Conservation (phyloP, 31 red algal genomes). For the Porphyra umbilicalis region DNA sequence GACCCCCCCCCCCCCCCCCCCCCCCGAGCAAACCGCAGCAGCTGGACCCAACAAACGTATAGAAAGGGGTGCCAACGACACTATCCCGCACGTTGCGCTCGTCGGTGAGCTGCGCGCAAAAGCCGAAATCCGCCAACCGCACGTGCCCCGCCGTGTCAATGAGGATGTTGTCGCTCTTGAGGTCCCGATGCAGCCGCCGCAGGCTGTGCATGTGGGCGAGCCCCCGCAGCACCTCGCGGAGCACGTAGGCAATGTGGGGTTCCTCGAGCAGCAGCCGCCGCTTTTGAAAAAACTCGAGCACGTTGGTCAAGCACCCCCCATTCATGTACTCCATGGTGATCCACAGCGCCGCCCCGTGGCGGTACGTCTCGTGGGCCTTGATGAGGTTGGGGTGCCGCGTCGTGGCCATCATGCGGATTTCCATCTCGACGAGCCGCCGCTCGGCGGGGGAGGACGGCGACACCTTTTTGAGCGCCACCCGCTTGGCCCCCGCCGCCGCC, state of each 20-base stretch:
- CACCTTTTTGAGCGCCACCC: constrained; percentile 88
- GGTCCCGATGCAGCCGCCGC: constrained; percentile 79
- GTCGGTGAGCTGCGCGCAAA: constrained; percentile 69
- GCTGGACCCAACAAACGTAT: background rate
- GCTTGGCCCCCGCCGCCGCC: background rate
- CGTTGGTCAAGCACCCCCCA: constrained; percentile 81
- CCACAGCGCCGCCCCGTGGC: constrained; percentile 62
- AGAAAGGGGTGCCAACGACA: constrained; percentile 84
- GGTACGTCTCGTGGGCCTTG: constrained; percentile 84
- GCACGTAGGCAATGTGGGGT: constrained; percentile 66
- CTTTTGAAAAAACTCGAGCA: constrained; percentile 62
- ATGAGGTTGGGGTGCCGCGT: constrained; percentile 88
- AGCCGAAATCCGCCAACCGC: constrained; percentile 94
- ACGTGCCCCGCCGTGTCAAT: constrained; percentile 33
- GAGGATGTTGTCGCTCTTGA: constrained; percentile 86
- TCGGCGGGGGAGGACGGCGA: constrained; percentile 47
- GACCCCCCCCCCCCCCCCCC: background rate
- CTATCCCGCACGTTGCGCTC: constrained; percentile 74
- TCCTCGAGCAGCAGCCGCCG: constrained; percentile 38
- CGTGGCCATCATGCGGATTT: constrained; percentile 92
- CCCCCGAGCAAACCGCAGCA: background rate
- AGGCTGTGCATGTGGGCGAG: constrained; percentile 71
- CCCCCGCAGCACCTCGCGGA: constrained; percentile 70
- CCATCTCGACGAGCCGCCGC: constrained; percentile 67
- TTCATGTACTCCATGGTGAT: constrained; percentile 95